phyloP scores from a whole-genome alignment of 2,329 filamentous ascomycete genomes.

The Verticillium klebahnii region DNA sequence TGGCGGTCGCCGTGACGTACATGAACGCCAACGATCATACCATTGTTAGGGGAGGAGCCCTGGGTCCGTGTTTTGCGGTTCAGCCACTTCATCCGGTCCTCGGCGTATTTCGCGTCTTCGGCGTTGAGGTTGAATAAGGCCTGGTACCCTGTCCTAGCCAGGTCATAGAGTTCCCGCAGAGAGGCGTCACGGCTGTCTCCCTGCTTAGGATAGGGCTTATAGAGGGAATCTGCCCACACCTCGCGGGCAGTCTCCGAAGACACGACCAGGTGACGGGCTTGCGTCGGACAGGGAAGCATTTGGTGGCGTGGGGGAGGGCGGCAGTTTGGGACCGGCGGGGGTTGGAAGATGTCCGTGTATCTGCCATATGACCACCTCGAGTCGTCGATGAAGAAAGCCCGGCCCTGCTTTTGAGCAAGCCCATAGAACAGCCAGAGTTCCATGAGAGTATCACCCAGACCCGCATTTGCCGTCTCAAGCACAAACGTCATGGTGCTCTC shows the following conservation, averaged over 20 bases:
- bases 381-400: constrained; percentile 82
- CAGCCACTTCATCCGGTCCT: constrained; percentile 53
- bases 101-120: constrained; percentile 63
- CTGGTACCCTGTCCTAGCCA: constrained; percentile 67
- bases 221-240: constrained; percentile 56
- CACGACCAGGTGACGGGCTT: constrained; percentile 69
- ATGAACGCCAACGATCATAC: constrained; percentile 65
- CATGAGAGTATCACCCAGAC: constrained; percentile 72
- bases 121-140: constrained; percentile 66
- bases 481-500: constrained; percentile 71
- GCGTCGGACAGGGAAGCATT: constrained; percentile 74
- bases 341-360: constrained; percentile 67
- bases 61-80: constrained; percentile 37
- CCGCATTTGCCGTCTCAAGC: constrained; percentile 67
- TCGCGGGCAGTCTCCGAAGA: constrained; percentile 63
- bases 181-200: constrained; percentile 23
- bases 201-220: constrained; percentile 51
- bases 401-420: constrained; percentile 66
- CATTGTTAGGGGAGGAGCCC: constrained; percentile 39
- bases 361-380: constrained; percentile 76
- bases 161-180: constrained; percentile 59
- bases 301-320: constrained; percentile 68
- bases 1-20: constrained; percentile 77
- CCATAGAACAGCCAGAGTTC: constrained; percentile 81
- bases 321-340: constrained; percentile 62